Conservation (phyloP, 75 land plant species). For the Cryptomeria japonica region DNA sequence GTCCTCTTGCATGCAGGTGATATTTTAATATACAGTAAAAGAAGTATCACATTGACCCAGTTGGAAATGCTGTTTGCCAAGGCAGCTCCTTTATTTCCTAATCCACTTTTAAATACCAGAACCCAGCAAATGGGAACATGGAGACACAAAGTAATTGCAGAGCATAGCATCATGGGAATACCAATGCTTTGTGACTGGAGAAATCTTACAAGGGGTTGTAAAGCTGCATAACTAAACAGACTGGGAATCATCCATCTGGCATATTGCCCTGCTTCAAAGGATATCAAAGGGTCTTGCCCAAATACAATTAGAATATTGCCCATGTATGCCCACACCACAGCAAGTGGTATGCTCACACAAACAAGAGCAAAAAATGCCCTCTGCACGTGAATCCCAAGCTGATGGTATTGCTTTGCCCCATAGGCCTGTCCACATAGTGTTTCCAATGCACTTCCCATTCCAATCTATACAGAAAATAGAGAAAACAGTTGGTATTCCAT, state of each 20-base stretch:
- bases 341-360: slow-evolving; percentile 54
- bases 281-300: slow-evolving; percentile 62
- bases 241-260: slow-evolving; percentile 66
- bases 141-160: slow-evolving; percentile 35
- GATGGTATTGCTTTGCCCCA: slow-evolving; percentile 80
- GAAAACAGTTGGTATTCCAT: background rate
- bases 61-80: slow-evolving; percentile 60
- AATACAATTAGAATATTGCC: slow-evolving; percentile 38
- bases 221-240: slow-evolving; percentile 59
- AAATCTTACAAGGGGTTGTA: slow-evolving; percentile 64
- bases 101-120: slow-evolving; percentile 58
- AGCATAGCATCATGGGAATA: slow-evolving; percentile 65
- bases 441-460: slow-evolving; percentile 33
- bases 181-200: slow-evolving; percentile 79
- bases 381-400: slow-evolving; percentile 67
- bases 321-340: slow-evolving; percentile 68
- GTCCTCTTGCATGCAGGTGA: slow-evolving; percentile 60
- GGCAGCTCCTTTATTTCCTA: slow-evolving; percentile 86
- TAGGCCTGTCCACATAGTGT: slow-evolving; percentile 85
- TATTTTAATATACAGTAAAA: slow-evolving; percentile 47
- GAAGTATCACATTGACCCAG: slow-evolving; percentile 59
- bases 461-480: background rate
- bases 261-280: slow-evolving; percentile 57
- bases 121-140: slow-evolving; percentile 74
- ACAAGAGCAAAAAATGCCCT: slow-evolving; percentile 56